Base-by-base conservation (phyloP, 257 asterid species). In the Capsicum rhomboideum region DNA sequence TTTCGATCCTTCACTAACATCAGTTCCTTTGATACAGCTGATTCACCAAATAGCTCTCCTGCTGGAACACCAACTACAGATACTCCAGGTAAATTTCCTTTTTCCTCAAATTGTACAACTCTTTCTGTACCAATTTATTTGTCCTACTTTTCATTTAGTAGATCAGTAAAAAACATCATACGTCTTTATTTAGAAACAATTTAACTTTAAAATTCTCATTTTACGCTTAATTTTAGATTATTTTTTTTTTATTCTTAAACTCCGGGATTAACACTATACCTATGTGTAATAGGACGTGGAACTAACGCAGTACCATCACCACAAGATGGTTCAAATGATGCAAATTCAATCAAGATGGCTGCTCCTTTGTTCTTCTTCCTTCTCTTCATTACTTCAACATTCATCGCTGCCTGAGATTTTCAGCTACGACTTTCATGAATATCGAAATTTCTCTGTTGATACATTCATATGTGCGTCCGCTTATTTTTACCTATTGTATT, bases 11-110 rank as follows among this genome's bases (percentile, higher is more conserved):
- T 75, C 59, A 46, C 61, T 75, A 26, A 75, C 81, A 49, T 49
- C 0, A 23, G 17, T 49, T 75, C 21, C 17, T 49, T 64, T 75
- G 59, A 2, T 40, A 85, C 91, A 91, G 97, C 86, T 84, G 92
- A 85, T 78, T 87, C 98, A 83, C 97, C 98, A 46, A 72, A 90
- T 49, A 92, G 85, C 61, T 89, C 95, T 68, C 94, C 98, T 12
- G 40, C 81, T 14, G 81, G 81, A 49, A 16, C 81, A 16, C 59
- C 81, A 75, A n/a, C 54, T 66, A 12, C 42, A 17, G 54, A 69
- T 71, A 4, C 16, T 49, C 26, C 80, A 72, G 80, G 79, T 71
- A 71, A 26, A 20, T 4, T 6, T 6, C 5, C 13, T 37, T n/a
- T 34, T 1, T 28, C 78, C 9, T 55, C 52, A 28, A 26, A 11